Evolutionary conservation across 495 filamentous ascomycete genomes (phyloP).

Genomic region (Penicillium chermesinum): DNA sequence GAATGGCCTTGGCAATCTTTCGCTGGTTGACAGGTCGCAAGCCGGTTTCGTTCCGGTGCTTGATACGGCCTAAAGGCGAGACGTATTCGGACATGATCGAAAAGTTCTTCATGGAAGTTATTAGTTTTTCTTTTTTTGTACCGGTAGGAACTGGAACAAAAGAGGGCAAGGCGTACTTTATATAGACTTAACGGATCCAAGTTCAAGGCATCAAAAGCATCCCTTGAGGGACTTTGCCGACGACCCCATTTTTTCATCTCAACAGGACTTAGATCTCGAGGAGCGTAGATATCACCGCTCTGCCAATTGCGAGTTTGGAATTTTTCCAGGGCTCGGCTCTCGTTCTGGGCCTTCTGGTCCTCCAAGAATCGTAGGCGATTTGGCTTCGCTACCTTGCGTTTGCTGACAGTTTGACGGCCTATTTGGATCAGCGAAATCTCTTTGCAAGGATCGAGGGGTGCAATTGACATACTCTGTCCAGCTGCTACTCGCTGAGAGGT

Average conservation of each 20-base stretch:
- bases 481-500: constrained; percentile 20
- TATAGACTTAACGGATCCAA: constrained; percentile 81
- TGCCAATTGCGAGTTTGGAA: constrained; percentile 54
- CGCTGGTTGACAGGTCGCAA: constrained; percentile 85
- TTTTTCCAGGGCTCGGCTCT: constrained; percentile 34
- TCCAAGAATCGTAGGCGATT: constrained; percentile 35
- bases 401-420: constrained; percentile 1
- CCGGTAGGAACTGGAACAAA: too few relatives aligned
- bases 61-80: constrained; percentile 79
- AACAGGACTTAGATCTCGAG: constrained; percentile 71
- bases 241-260: constrained; percentile 69
- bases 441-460: not conserved
- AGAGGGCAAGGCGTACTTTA: constrained; percentile 70
- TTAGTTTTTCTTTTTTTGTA: not conserved
- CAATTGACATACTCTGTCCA: constrained; percentile 20
- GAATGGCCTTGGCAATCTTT: constrained; percentile 84
- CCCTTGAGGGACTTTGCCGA: constrained; percentile 44
- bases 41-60: constrained; percentile 65
- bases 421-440: constrained; percentile 4
- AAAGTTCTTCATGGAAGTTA: constrained; percentile 64
- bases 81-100: constrained; percentile 86
- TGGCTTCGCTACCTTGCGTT: constrained; percentile 26
- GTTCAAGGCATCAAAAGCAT: constrained; percentile 76
- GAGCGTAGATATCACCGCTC: constrained; percentile 80
- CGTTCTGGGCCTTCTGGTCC: constrained; percentile 34